A percentile compares a stretch with the other conserved stretches of the same genome.
Conservation (phyloP, 2,329 filamentous ascomycete species). For the Trichoderma arundinaceum region DNA sequence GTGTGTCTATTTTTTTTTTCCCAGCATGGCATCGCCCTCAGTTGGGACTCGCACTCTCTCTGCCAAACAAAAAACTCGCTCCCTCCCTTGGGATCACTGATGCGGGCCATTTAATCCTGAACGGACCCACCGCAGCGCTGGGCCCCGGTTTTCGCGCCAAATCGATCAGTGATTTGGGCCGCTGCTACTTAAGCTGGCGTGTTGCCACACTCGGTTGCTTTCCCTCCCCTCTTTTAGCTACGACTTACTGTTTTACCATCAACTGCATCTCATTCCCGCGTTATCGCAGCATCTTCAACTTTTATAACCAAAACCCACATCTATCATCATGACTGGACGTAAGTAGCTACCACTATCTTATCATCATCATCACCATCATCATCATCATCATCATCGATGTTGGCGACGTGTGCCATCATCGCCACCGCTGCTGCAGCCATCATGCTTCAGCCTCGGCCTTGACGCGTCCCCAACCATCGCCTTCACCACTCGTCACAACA, state of each 20-base stretch:
- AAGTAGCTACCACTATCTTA: conserved; percentile 34
- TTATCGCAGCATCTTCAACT: not conserved
- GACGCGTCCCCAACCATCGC: conserved; percentile 19
- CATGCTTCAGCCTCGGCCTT: conserved; percentile 1
- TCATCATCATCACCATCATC: not conserved
- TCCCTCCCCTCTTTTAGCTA: conserved; percentile 34
- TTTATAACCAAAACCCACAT: conserved; percentile 26
- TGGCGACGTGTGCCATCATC: not conserved
- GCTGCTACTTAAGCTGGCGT: conserved; percentile 48
- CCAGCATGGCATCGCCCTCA: no score
- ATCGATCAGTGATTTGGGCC: conserved; percentile 46
- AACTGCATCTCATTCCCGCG: conserved; percentile 10
- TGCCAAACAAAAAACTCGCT: not conserved
- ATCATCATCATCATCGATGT: not conserved
- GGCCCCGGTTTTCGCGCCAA: conserved; percentile 12
- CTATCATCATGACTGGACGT: conserved; percentile 46
- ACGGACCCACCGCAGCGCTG: not conserved
- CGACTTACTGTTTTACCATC: conserved; percentile 13
- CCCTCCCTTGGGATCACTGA: not conserved
- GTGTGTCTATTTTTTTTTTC: not conserved
- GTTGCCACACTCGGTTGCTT: conserved; percentile 38
- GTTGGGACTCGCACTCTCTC: no score
- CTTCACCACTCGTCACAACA: not conserved
- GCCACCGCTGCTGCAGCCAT: not conserved
- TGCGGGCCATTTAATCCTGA: not conserved